Base-by-base conservation (phyloP, 805 yeast genomes). In the Wickerhamiella allomyrinae region DNA sequence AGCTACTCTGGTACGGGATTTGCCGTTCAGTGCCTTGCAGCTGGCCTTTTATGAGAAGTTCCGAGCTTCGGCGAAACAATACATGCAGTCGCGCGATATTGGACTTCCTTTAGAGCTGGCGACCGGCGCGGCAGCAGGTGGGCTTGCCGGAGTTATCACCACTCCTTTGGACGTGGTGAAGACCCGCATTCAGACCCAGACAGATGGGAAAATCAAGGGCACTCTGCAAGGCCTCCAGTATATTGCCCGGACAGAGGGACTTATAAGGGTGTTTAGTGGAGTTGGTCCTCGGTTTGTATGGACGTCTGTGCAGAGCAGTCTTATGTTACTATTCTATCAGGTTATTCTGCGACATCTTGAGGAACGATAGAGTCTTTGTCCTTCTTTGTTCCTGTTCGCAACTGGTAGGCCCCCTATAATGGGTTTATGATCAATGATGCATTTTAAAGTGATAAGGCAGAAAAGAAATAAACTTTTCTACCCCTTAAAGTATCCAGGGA, bases 91-190 rank as follows among this genome's bases (percentile, higher is more conserved):
- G 3, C 46, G 46, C 7, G 60, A 60, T 25, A 56, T 66, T 47
- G 61, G 66, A 7, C 52, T 61, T 5, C 48, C 67, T 5, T 59
- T 71, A 33, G 98, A 91, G 60, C 65, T 91, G 21, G 46, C 71
- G 11, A 86, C 95, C 0, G 99, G 99, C 42, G 97, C 95, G 1
- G 77, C 84, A 0, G 97, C 98, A 2, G 96, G 96, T 50, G 95
- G 95, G 0, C 62, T 86, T 21, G 94, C 95, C 0, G 96, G 96
- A 1, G 69, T 74, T 1, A 55, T 87, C 17, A 87, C 96, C 0
- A 87, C 96, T 0, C 96, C 96, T 1, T 62, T 84, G 49, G 96
- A 87, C 56, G 96, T 87, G 25, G 76, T 87, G 34, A 87, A 87
- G 60, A 87, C 96, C 1, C 69, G 97, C 54, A 75, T 86, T 39